Evolutionary conservation across 331 rosid species (phyloP), one percentile per base, ranked within the genome.

Genomic region (Rhamnella rubrinervis): DNA sequence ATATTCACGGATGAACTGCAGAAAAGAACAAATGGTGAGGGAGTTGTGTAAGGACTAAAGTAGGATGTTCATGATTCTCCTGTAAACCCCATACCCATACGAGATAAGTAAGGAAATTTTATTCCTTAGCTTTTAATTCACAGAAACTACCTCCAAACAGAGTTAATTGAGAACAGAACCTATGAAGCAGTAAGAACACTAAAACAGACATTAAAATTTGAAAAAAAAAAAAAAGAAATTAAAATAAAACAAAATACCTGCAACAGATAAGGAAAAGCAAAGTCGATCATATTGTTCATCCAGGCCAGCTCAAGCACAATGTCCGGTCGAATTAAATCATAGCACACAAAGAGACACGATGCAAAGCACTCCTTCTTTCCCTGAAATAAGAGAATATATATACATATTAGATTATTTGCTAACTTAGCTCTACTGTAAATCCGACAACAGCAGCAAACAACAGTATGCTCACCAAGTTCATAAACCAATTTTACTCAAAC

Each of bases 361-460:
- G 99, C 99, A 69, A 89, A 91, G 85, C 97, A 95, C 80, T 95
- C 99, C 82, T 91, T 95, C 96, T 91, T 95, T 80, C 96, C 97
- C 99, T 95, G 95, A 75, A 85, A 66, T 75, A 70, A 53, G 67
- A 75, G 66, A n/a, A 55, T 25, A 19, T 51, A 64, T 8, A 39
- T 40, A 28, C 17, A 21, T 46, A 12, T 14, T 20, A n/a, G 19
- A 23, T 3, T 31, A 31, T 31, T 31, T 31, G 35, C 3, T 31
- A 31, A 26, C 17, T 5, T 38, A 6, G 13, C 15, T 20, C 14
- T 14, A 35, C 18, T 10, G 17, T 58, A 35, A 21, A 23, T 26
- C 17, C 7, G 6, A 6, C 15, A 58, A 4, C 25, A 58, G 16
- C 6, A 14, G 16, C 9, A 18, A 53, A 10, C 4, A 71, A 59